Conservation (phyloP, 2,329 filamentous ascomycete species). For the Cordyceps fumosorosea region DNA sequence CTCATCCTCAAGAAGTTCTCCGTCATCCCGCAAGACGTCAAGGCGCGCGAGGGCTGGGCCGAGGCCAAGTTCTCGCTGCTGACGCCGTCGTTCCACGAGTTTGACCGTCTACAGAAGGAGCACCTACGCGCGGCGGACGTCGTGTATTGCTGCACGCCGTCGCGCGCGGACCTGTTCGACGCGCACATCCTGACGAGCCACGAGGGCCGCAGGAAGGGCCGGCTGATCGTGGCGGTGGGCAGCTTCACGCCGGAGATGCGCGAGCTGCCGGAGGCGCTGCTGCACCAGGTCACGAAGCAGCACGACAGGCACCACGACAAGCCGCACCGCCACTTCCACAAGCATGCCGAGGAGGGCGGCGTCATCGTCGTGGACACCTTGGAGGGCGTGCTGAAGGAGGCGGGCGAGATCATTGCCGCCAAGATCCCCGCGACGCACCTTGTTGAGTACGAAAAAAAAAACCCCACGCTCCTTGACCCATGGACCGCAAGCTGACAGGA, state of each 20-base stretch:
- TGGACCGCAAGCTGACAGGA: constrained; percentile 11
- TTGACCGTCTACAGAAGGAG: constrained; percentile 58
- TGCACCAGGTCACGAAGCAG: constrained; percentile 53
- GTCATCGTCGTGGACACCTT: constrained; percentile 70
- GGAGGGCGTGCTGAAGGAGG: constrained; percentile 71
- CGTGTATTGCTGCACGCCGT: constrained; percentile 85
- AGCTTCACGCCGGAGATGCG: constrained; percentile 67
- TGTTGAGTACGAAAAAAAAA: constrained; percentile 55
- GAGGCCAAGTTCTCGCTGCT: constrained; percentile 61
- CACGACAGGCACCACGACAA: constrained; percentile 36
- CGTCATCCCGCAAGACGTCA: constrained; percentile 34
- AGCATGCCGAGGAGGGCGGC: constrained; percentile 56
- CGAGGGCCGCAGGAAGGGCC: constrained; percentile 62
- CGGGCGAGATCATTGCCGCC: constrained; percentile 79
- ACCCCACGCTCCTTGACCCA: not conserved
- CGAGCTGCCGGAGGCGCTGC: constrained; percentile 72
- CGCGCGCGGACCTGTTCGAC: constrained; percentile 68
- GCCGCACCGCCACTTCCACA: constrained; percentile 56
- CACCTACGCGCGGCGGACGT: constrained; percentile 68
- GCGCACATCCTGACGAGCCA: constrained; percentile 62
- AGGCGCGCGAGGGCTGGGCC: constrained; percentile 54
- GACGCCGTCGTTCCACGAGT: constrained; percentile 66
- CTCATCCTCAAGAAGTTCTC: constrained; percentile 44
- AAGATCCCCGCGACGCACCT: constrained; percentile 67
- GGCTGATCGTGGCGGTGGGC: constrained; percentile 67